Evolutionary conservation across 148 eudicot species (phyloP).

Genomic region (Rhododendron kiyosumense): DNA sequence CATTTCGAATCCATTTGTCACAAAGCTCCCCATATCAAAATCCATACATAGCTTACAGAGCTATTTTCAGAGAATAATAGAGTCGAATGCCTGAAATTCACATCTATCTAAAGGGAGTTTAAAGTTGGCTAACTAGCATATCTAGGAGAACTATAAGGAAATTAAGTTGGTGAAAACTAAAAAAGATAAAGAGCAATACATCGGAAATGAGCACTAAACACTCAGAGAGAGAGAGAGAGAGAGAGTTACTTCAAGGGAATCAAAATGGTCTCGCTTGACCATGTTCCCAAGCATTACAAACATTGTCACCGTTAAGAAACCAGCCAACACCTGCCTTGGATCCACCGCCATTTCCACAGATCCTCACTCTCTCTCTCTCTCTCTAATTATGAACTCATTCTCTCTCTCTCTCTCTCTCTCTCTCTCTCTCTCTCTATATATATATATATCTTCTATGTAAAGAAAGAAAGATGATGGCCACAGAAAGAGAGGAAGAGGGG

Average conservation of each 20-base stretch:
- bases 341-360: constrained; percentile 45
- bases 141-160: neutral
- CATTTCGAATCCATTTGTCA: neutral
- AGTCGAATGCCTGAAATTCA: neutral
- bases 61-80: neutral
- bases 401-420: constrained; percentile 11
- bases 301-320: constrained; percentile 84
- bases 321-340: constrained; percentile 90
- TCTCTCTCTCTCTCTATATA: neutral
- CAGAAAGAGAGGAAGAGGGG: neutral
- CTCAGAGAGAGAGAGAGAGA: neutral
- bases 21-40: neutral
- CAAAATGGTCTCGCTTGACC: constrained; percentile 84
- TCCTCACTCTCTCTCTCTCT: constrained; percentile 10
- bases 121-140: neutral
- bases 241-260: constrained; percentile 18
- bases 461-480: neutral
- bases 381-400: neutral
- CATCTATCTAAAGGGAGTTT: neutral
- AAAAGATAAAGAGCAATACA: neutral
- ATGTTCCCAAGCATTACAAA: constrained; percentile 88
- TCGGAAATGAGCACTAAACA: neutral
- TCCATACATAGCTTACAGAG: neutral
- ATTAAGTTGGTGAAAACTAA: neutral
- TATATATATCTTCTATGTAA: too few relatives aligned